Evolutionary conservation across 192 early-diverging fungal species (phyloP).

Genomic region (Linnemannia elongata): DNA sequence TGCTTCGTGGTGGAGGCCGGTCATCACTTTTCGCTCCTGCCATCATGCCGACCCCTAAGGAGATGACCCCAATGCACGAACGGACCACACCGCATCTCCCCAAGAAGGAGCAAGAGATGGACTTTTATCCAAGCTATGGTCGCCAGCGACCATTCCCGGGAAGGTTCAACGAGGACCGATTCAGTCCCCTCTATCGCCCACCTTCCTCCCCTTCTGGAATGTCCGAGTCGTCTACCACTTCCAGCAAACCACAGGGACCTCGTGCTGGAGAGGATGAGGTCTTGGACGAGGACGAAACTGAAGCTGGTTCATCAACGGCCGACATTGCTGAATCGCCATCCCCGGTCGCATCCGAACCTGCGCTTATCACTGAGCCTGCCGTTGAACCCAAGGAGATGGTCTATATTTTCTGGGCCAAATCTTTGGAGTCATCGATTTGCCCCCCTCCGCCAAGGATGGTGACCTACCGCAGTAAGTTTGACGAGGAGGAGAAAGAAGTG

Average conservation of each 20-base stretch:
- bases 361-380: conserved; percentile 17
- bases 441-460: not conserved
- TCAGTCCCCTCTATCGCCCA: not conserved
- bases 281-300: conserved; percentile 33
- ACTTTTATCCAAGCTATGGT: not conserved
- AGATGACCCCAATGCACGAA: conserved; percentile 41
- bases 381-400: conserved; percentile 42
- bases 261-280: conserved; percentile 24
- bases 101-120: conserved; percentile 13
- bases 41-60: not conserved
- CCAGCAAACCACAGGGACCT: conserved; percentile 17
- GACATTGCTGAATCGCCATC: not conserved
- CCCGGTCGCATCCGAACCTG: not conserved
- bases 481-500: conserved; percentile 13
- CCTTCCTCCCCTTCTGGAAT: conserved; percentile 10
- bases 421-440: conserved; percentile 18
- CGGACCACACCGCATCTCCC: conserved; percentile 11
- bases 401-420: conserved; percentile 33
- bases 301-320: not conserved
- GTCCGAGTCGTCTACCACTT: conserved; percentile 19
- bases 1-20: conserved; percentile 12
- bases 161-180: not conserved
- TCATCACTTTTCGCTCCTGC: conserved; percentile 33
- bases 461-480: conserved; percentile 15
- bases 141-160: not conserved